Conservation (phyloP, 495 filamentous ascomycete genomes). For the Penicillium angulare region DNA sequence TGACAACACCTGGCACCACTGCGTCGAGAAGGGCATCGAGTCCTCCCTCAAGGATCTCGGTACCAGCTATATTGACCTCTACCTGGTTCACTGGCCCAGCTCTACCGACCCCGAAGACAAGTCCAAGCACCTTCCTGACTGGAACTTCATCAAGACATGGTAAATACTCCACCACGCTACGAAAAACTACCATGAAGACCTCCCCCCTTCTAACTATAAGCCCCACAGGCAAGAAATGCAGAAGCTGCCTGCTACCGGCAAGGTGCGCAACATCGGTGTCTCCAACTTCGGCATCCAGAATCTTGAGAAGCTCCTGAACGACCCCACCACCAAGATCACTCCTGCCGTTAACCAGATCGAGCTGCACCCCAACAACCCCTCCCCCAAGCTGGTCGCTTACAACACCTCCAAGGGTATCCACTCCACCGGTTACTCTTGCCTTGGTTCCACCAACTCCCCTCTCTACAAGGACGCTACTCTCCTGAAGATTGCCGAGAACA, state of each 20-base stretch:
- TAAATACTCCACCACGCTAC: too few species aligned
- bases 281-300: slow-evolving; percentile 63
- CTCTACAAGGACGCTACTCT: slow-evolving; percentile 59
- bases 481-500: slow-evolving; percentile 58
- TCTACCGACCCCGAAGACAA: slow-evolving; percentile 57
- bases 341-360: slow-evolving; percentile 93
- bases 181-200: too few species aligned
- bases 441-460: slow-evolving; percentile 58
- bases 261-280: slow-evolving; percentile 71
- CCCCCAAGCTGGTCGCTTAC: slow-evolving; percentile 76
- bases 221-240: slow-evolving; percentile 66
- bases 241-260: slow-evolving; percentile 74
- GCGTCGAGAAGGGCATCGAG: slow-evolving; percentile 66
- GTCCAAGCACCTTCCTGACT: slow-evolving; percentile 61
- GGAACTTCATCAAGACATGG: slow-evolving; percentile 83
- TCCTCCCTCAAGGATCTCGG: slow-evolving; percentile 67
- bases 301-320: slow-evolving; percentile 54
- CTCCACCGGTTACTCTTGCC: slow-evolving; percentile 64
- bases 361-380: slow-evolving; percentile 79
- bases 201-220: background rate
- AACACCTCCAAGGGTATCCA: slow-evolving; percentile 67
- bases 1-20: slow-evolving; percentile 77
- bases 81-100: slow-evolving; percentile 83
- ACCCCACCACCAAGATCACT: slow-evolving; percentile 58
- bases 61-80: slow-evolving; percentile 78